Conservation (phyloP, 441 rosid genomes). For the Eutrema salsugineum region DNA sequence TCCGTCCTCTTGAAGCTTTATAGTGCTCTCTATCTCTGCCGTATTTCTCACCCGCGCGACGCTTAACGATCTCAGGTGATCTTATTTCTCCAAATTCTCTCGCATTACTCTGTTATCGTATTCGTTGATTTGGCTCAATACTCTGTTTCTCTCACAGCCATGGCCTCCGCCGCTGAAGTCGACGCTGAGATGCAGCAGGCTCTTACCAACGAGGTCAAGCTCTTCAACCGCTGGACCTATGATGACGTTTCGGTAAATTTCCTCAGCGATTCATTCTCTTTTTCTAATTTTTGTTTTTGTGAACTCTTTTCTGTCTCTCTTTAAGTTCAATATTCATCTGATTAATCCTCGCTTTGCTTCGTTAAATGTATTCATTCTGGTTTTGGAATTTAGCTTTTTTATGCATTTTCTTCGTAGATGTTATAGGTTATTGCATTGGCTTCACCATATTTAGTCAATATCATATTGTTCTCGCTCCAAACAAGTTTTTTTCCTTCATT, state of each 20-base stretch:
- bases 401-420: background rate
- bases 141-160: slow-evolving; percentile 13
- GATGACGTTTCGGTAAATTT: slow-evolving; percentile 46
- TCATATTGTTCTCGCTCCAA: background rate
- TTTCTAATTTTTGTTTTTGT: background rate
- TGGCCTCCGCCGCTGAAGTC: slow-evolving; percentile 28
- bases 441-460: background rate
- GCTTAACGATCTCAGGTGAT: slow-evolving; percentile 22
- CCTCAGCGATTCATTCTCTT: background rate
- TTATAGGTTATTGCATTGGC: background rate
- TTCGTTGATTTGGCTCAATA: background rate
- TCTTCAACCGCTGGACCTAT: slow-evolving; percentile 56
- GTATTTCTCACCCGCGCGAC: slow-evolving; percentile 24
- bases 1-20: slow-evolving; percentile 1
- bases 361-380: background rate
- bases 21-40: background rate
- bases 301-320: background rate
- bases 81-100: background rate
- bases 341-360: background rate
- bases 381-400: background rate
- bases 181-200: slow-evolving; percentile 29
- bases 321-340: background rate
- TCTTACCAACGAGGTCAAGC: slow-evolving; percentile 46
- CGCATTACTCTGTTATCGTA: background rate
- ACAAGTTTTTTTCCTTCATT: background rate